Percentiles rank a stretch among this genome's conserved stretches.
Evolutionary conservation across 2,329 filamentous ascomycete genomes (phyloP).

Genomic region (Fusarium sambucinum): DNA sequence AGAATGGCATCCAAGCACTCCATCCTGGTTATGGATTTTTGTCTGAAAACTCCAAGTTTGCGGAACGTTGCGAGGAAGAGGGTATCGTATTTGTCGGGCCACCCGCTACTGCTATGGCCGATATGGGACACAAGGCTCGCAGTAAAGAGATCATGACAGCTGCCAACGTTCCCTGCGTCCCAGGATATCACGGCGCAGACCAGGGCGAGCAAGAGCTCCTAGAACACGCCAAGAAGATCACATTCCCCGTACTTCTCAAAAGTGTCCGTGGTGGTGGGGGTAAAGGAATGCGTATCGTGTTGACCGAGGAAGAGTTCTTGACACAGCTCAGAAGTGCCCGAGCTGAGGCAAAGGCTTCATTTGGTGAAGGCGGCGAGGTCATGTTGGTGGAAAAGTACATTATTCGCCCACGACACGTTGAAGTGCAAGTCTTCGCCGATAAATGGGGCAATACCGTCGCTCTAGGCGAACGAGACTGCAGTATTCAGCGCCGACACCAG

Average conservation of each 20-base stretch:
- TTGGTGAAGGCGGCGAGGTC: slow-evolving; percentile 82
- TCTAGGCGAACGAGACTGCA: slow-evolving; percentile 91
- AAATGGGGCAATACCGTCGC: slow-evolving; percentile 81
- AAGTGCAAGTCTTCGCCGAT: slow-evolving; percentile 92
- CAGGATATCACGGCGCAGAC: slow-evolving; percentile 90
- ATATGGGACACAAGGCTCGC: slow-evolving; percentile 93
- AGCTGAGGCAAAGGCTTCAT: slow-evolving; percentile 80
- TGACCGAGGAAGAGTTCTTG: slow-evolving; percentile 75
- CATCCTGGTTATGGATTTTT: slow-evolving; percentile 97
- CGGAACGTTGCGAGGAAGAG: slow-evolving; percentile 86
- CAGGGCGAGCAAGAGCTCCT: slow-evolving; percentile 75
- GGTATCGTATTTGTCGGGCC: slow-evolving; percentile 96
- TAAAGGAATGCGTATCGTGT: slow-evolving; percentile 85
- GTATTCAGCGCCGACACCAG: slow-evolving; percentile 86
- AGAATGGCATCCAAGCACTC: slow-evolving; percentile 87
- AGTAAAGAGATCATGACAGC: slow-evolving; percentile 97
- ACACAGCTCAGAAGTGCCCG: slow-evolving; percentile 78
- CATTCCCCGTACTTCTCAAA: slow-evolving; percentile 81
- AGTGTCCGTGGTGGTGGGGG: slow-evolving; percentile 84
- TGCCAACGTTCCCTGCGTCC: slow-evolving; percentile 95
- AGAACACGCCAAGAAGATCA: slow-evolving; percentile 76
- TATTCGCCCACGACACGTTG: slow-evolving; percentile 82
- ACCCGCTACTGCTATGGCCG: slow-evolving; percentile 81
- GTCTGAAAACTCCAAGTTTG: slow-evolving; percentile 93
- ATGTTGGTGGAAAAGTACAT: slow-evolving; percentile 90